Evolutionary conservation across 169 alveolate genomes (phyloP).

Genomic region (Cryptosporidium felis): DNA sequence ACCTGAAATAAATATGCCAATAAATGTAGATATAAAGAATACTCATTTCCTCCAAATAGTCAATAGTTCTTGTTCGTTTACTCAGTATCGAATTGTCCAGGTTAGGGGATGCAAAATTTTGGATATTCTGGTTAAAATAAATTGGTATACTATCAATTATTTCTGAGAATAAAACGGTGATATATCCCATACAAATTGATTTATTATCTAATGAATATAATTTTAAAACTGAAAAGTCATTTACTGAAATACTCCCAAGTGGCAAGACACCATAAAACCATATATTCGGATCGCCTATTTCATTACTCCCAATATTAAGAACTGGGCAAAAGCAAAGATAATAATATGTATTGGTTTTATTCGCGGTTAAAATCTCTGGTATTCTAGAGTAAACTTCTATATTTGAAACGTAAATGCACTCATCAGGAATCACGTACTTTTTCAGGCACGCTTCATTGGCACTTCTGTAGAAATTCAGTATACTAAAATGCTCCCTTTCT

Average conservation of each 20-base stretch:
- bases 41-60: constrained; percentile 13
- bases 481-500: constrained; percentile 13
- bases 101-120: too few species aligned
- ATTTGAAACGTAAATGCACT: neutral
- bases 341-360: neutral
- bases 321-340: neutral
- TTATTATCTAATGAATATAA: neutral
- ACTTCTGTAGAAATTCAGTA: neutral
- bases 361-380: constrained; percentile 7
- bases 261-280: neutral
- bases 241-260: neutral
- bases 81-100: too few species aligned
- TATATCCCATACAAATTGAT: neutral
- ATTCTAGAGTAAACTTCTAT: constrained; percentile 39
- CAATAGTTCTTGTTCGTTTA: neutral
- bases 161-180: neutral
- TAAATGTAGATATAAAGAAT: constrained; percentile 8
- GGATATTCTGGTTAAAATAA: too few species aligned
- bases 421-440: neutral
- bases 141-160: neutral
- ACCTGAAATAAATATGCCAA: constrained; percentile 12
- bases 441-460: neutral
- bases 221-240: neutral
- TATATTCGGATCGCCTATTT: neutral
- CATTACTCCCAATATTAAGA: neutral